Percentiles rank a stretch among this genome's conserved stretches.
These are phyloP conservation scores for Ceriops zippeliana DNA, from an alignment of 345 rosid species.

Conservation along the genomic window DNA sequence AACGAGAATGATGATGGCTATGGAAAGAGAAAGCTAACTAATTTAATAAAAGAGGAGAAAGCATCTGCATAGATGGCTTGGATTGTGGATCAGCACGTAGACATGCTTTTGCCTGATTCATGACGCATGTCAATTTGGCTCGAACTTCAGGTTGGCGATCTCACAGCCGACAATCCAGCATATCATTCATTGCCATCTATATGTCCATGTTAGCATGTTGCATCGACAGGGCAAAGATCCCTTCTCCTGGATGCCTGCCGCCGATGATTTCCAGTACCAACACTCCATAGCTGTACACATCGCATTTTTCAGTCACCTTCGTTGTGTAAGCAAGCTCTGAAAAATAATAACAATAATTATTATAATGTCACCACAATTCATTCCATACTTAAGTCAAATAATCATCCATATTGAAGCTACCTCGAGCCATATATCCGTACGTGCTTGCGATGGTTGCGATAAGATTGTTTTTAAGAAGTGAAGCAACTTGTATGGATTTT, in stretches of 20 bases:
- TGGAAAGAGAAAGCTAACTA: too few species aligned
- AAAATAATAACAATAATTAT: too few species aligned
- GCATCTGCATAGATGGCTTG: slow-evolving; percentile 34
- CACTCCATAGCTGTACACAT: slow-evolving; percentile 16
- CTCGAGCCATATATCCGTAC: slow-evolving; percentile 15
- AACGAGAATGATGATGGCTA: not conserved
- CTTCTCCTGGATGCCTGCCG: slow-evolving; percentile 13
- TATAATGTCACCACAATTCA: not conserved
- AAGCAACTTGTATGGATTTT: too few species aligned
- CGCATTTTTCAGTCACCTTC: slow-evolving; percentile 12
- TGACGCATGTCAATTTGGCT: slow-evolving; percentile 12
- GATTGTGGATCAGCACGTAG: slow-evolving; percentile 27
- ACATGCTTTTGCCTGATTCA: slow-evolving; percentile 32
- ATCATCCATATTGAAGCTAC: not conserved
- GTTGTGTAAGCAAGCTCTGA: slow-evolving; percentile 14
- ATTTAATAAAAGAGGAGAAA: not conserved
- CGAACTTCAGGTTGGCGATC: slow-evolving; percentile 22
- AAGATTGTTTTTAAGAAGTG: too few species aligned
- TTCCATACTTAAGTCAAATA: not conserved
- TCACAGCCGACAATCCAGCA: slow-evolving; percentile 21
- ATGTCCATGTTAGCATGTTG: not conserved
- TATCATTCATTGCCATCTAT: not conserved
- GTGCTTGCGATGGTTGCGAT: slow-evolving; percentile 1
- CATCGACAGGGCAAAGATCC: not conserved
- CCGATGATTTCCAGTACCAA: slow-evolving; percentile 9